Percentiles rank a stretch among this genome's conserved stretches.
Evolutionary conservation across 371 early-diverging fungal genomes (phyloP).

Genomic region (Rhizomucor miehei): DNA sequence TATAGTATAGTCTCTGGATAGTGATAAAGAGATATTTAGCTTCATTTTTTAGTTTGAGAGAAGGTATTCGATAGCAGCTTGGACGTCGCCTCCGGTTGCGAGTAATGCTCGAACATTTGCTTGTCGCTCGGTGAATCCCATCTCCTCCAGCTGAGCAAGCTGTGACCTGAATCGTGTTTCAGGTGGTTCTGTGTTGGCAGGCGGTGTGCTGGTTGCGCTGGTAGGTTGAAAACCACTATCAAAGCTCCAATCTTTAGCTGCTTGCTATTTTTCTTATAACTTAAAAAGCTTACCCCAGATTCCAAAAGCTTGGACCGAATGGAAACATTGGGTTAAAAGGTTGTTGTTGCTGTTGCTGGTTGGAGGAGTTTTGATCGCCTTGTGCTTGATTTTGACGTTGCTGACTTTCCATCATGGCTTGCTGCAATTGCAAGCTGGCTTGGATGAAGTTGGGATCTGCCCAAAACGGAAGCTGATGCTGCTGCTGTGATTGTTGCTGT

Average conservation of each 20-base stretch:
- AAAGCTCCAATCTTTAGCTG: too few relatives aligned
- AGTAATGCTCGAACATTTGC: conserved; percentile 73
- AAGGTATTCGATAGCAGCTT: conserved; percentile 66
- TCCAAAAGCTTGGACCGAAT: conserved; percentile 3
- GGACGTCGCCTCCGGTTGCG: conserved; percentile 76
- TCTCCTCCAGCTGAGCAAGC: conserved; percentile 73
- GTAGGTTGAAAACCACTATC: background rate
- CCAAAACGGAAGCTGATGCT: conserved; percentile 32
- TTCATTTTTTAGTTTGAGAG: conserved; percentile 15
- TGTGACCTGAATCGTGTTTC: conserved; percentile 68
- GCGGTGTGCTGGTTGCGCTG: background rate
- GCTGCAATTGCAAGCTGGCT: conserved; percentile 39
- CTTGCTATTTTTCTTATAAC: too few relatives aligned
- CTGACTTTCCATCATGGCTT: conserved; percentile 27
- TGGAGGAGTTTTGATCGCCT: background rate
- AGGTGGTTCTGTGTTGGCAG: conserved; percentile 39
- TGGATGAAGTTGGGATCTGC: conserved; percentile 47
- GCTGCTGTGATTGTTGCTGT: conserved; percentile 5
- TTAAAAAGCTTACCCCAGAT: conserved; percentile 15
- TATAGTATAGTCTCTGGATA: background rate
- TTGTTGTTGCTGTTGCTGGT: conserved; percentile 17
- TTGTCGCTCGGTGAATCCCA: conserved; percentile 79
- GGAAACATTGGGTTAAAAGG: conserved; percentile 11
- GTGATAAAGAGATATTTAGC: background rate
- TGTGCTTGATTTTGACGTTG: conserved; percentile 4